Percentiles rank a stretch among this genome's conserved stretches.
Conservation (phyloP, 805 yeast genomes). For the Naumovozyma dairenensis region DNA sequence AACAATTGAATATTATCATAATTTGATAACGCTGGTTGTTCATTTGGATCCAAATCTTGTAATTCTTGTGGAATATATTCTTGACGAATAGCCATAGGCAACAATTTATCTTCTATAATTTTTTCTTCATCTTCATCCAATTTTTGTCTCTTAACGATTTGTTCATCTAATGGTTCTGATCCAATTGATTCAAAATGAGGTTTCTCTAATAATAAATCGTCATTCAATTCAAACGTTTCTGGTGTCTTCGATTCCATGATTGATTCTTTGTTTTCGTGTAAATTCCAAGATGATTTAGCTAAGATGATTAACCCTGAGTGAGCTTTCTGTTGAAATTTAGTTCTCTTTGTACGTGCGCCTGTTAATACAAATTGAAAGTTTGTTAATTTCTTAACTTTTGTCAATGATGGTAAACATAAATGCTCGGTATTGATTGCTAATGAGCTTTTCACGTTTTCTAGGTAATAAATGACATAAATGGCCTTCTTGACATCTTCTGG, state of each 20-base stretch:
- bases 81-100: slow-evolving; percentile 55
- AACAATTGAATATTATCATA: slow-evolving; percentile 68
- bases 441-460: slow-evolving; percentile 61
- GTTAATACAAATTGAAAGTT: slow-evolving; percentile 59
- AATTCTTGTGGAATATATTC: slow-evolving; percentile 53
- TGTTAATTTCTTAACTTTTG: slow-evolving; percentile 48
- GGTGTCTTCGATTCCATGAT: slow-evolving; percentile 32
- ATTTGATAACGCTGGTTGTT: slow-evolving; percentile 63
- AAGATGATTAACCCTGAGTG: slow-evolving; percentile 66
- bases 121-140: slow-evolving; percentile 27
- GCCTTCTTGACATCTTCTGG: slow-evolving; percentile 28
- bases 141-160: slow-evolving; percentile 30
- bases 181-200: slow-evolving; percentile 60
- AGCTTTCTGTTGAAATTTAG: slow-evolving; percentile 68
- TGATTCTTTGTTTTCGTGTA: slow-evolving; percentile 6
- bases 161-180: slow-evolving; percentile 36
- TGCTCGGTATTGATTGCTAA: slow-evolving; percentile 58
- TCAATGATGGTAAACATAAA: slow-evolving; percentile 43
- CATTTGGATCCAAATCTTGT: slow-evolving; percentile 59
- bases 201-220: slow-evolving; percentile 68
- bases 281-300: slow-evolving; percentile 42
- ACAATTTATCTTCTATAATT: slow-evolving; percentile 34
- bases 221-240: slow-evolving; percentile 52
- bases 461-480: slow-evolving; percentile 40
- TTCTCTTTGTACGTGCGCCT: slow-evolving; percentile 82